These are phyloP conservation scores for Exophiala spinifera DNA, from an alignment of 2,329 filamentous ascomycete species.

Conservation along the genomic window DNA sequence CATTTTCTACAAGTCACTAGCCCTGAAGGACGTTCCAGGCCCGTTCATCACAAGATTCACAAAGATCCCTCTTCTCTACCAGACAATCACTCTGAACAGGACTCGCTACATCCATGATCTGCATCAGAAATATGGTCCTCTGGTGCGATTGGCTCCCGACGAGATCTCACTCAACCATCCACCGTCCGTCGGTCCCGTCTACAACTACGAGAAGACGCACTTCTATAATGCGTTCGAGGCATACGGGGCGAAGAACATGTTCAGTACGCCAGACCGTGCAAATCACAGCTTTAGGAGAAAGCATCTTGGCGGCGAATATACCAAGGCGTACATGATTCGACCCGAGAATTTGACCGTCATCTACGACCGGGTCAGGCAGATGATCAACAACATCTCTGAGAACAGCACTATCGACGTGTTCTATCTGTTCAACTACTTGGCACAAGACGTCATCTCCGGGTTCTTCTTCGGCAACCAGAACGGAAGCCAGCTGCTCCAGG, in stretches of 20 bases:
- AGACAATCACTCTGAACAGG: slow-evolving; percentile 12
- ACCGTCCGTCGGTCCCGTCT: slow-evolving; percentile 34
- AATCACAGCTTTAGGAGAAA: slow-evolving; percentile 9
- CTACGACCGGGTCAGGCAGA: slow-evolving; percentile 10
- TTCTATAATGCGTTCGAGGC: slow-evolving; percentile 33
- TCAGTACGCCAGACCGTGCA: slow-evolving; percentile 32
- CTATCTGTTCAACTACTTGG: slow-evolving; percentile 11
- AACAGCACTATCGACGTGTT: slow-evolving; percentile 3
- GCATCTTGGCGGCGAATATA: slow-evolving; percentile 10
- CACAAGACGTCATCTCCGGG: slow-evolving; percentile 11
- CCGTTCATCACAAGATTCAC: slow-evolving; percentile 14
- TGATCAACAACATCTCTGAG: slow-evolving; percentile 9
- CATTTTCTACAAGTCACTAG: slow-evolving; percentile 9
- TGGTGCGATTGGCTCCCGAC: slow-evolving; percentile 73
- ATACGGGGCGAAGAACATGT: slow-evolving; percentile 34
- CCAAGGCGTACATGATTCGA: slow-evolving; percentile 6
- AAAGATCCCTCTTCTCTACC: slow-evolving; percentile 12
- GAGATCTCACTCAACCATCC: slow-evolving; percentile 55
- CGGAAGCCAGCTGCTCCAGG: slow-evolving; percentile 11
- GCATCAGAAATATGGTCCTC: slow-evolving; percentile 69
- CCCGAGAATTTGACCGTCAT: slow-evolving; percentile 11
- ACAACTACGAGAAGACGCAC: slow-evolving; percentile 36
- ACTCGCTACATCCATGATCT: slow-evolving; percentile 41
- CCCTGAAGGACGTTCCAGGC: slow-evolving; percentile 13
- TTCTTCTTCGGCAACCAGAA: slow-evolving; percentile 13